Conservation (phyloP, 2,329 filamentous ascomycete genomes). For the Huntiella bhutanensis region DNA sequence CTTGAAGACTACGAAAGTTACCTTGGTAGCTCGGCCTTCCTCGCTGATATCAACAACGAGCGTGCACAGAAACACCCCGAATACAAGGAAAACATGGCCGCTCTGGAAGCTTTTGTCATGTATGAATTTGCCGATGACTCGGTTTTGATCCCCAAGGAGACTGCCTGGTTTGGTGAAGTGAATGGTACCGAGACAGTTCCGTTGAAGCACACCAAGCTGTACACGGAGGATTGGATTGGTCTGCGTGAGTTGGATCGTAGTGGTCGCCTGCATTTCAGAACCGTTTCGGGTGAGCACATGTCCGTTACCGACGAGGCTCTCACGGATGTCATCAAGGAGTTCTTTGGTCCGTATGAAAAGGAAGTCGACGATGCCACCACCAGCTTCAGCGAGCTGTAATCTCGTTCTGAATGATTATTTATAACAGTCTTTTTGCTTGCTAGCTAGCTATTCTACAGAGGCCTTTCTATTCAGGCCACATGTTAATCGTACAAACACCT, state of each 20-base stretch:
- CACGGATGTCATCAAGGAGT: constrained; percentile 44
- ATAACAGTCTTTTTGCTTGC: neutral
- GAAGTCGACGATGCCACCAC: neutral
- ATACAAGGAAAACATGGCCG: constrained; percentile 53
- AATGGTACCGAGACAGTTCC: constrained; percentile 49
- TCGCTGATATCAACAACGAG: constrained; percentile 96
- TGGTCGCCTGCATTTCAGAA: constrained; percentile 59
- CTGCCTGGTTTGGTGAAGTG: constrained; percentile 76
- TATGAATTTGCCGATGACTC: constrained; percentile 75
- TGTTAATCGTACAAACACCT: constrained; percentile 11
- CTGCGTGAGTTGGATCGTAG: constrained; percentile 60
- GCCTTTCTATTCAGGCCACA: constrained; percentile 9
- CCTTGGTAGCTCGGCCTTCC: constrained; percentile 63
- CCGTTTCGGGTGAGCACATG: constrained; percentile 68
- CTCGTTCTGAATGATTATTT: neutral
- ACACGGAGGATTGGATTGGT: constrained; percentile 86
- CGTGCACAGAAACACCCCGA: constrained; percentile 48
- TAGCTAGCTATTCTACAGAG: constrained; percentile 11
- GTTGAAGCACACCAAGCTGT: constrained; percentile 52
- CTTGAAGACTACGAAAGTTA: constrained; percentile 50
- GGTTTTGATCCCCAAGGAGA: constrained; percentile 78
- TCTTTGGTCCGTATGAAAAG: constrained; percentile 33
- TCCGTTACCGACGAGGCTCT: constrained; percentile 48
- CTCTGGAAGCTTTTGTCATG: constrained; percentile 65
- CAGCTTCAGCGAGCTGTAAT: neutral